Base-by-base conservation (phyloP, 805 yeast genomes). In the Zygotorulaspora sp. region DNA sequence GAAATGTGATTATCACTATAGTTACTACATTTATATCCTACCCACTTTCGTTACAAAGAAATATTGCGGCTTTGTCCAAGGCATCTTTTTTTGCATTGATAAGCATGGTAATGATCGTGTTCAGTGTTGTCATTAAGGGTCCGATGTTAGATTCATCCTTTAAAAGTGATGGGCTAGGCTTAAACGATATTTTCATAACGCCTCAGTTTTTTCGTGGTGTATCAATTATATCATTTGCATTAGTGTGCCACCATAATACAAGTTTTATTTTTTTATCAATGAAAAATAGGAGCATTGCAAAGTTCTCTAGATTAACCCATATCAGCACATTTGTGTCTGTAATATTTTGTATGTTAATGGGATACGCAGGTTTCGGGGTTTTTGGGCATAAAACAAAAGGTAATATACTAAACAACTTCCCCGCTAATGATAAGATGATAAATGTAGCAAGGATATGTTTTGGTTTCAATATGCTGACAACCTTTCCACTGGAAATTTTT, bases 161-260 rank as follows among this genome's bases (percentile, higher is more conserved):
- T 13, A 75, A 70, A 49, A 82, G 84, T 0, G 38, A 32, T 3
- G 44, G 63, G 0, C 63, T 82, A 12, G 41, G 76, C 0, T 41
- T 58, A 9, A 35, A 63, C 27, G 65, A 71, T 22, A 69, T 75
- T 65, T 65, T 85, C 4, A 55, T 86, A 34, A 80, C 80, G 45
- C 60, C 70, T 9, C 77, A 78, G 28, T 65, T 89, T 3, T 86
- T 89, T 57, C 95, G 89, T 61, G 96, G 96, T 2, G 78, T 89
- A 18, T 81, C 92, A n/a, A 95, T 89, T 34, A 86, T 89, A 21
- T 87, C 96, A 1, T 89, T 89, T 66, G 97, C 97, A 2, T 72
- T 90, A 48, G 97, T 89, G 3, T 89, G 97, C 56, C 97, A 89
- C 56, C 97, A 89, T 60, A 89, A 89, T 58, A 87, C 97, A 0